A percentile compares a stretch with the other conserved stretches of the same genome.
These are phyloP conservation scores for Aspergillus luchuensis DNA, from an alignment of 2,329 filamentous ascomycete species.

Conservation along the genomic window DNA sequence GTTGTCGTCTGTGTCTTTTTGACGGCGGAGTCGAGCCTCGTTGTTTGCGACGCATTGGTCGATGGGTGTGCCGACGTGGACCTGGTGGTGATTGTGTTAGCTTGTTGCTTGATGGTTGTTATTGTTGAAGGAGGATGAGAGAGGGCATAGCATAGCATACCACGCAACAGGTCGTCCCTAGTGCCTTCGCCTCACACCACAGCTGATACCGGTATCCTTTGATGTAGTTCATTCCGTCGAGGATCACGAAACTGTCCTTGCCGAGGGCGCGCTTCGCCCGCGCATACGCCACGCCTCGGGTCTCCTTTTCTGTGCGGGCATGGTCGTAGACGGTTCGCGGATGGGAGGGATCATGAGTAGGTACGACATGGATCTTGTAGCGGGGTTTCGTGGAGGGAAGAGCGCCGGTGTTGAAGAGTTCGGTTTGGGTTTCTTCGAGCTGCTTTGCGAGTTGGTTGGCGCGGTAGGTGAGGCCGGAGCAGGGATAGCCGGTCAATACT, in stretches of 20 bases:
- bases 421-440: slow-evolving; percentile 53
- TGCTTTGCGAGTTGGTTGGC: slow-evolving; percentile 57
- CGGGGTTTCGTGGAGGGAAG: slow-evolving; percentile 47
- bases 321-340: slow-evolving; percentile 58
- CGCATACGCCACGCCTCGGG: slow-evolving; percentile 62
- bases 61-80: slow-evolving; percentile 60
- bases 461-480: slow-evolving; percentile 64
- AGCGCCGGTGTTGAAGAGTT: slow-evolving; percentile 38
- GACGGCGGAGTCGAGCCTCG: slow-evolving; percentile 36
- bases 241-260: slow-evolving; percentile 62
- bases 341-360: slow-evolving; percentile 44
- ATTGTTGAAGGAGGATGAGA: not conserved
- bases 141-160: slow-evolving; percentile 41
- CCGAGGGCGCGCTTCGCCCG: slow-evolving; percentile 62
- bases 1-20: slow-evolving; percentile 13
- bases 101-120: not conserved
- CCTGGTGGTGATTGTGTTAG: slow-evolving; percentile 35
- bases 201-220: slow-evolving; percentile 69
- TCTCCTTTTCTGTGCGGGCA: slow-evolving; percentile 63
- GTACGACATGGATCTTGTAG: slow-evolving; percentile 44
- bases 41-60: slow-evolving; percentile 60
- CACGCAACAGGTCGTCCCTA: slow-evolving; percentile 63
- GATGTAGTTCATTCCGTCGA: slow-evolving; percentile 68
- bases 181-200: slow-evolving; percentile 67
- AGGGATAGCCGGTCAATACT: slow-evolving; percentile 64